These are phyloP conservation scores for Vaccinium darrowii DNA, from an alignment of 148 eudicot genomes.

Conservation along the genomic window DNA sequence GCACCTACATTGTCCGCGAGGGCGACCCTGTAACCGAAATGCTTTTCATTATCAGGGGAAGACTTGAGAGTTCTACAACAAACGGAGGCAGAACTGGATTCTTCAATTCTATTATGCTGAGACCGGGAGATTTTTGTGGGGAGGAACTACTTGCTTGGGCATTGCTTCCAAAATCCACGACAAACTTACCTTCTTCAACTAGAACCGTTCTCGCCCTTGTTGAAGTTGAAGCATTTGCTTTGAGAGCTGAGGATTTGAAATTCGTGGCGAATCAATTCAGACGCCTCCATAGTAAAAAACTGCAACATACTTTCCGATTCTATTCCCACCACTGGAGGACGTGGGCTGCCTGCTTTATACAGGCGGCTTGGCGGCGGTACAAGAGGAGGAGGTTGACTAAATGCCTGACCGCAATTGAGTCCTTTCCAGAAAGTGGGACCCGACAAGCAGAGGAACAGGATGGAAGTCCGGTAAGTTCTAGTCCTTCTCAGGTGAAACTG, in stretches of 20 bases:
- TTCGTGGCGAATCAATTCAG: conserved; percentile 84
- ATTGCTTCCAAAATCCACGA: conserved; percentile 50
- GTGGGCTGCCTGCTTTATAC: conserved; percentile 86
- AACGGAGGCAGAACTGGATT: conserved; percentile 76
- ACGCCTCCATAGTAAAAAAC: conserved; percentile 78
- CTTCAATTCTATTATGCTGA: conserved; percentile 54
- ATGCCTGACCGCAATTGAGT: conserved; percentile 28
- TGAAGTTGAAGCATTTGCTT: conserved; percentile 71
- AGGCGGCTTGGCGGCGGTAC: conserved; percentile 78
- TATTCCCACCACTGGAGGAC: conserved; percentile 91
- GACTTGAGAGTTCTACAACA: conserved; percentile 63
- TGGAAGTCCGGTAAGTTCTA: conserved; percentile 2
- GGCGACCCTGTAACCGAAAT: conserved; percentile 77
- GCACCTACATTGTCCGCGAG: conserved; percentile 65
- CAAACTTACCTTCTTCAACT: conserved; percentile 64
- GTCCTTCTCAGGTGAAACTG: conserved; percentile 47
- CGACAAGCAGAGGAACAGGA: conserved; percentile 28
- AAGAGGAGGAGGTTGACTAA: conserved; percentile 61
- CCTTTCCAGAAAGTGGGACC: conserved; percentile 17
- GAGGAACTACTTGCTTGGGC: conserved; percentile 75
- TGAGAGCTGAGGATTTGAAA: conserved; percentile 65
- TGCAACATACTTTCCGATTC: conserved; percentile 77
- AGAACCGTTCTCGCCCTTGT: conserved; percentile 54
- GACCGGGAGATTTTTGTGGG: conserved; percentile 75
- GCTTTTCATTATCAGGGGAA: conserved; percentile 71